Evolutionary conservation across 208 protist species (phyloP).

Genomic region (Leishmania martiniquensis): DNA sequence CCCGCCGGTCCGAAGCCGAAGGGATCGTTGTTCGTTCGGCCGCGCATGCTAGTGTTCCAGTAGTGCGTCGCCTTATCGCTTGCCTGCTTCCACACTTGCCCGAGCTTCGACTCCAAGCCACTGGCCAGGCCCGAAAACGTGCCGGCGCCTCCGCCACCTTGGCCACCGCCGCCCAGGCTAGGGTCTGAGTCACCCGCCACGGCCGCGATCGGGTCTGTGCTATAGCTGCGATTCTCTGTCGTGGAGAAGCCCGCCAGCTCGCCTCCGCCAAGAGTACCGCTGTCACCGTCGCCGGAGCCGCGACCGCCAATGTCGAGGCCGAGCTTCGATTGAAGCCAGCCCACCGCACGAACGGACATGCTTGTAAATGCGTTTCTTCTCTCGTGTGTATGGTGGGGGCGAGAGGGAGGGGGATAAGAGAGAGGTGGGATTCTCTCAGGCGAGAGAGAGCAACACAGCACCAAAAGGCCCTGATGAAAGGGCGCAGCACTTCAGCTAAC

Average conservation of each 20-base stretch:
- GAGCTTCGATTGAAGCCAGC: constrained; percentile 81
- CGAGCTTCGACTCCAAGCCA: constrained; percentile 30
- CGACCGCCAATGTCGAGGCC: constrained; percentile 76
- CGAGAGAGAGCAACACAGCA: constrained; percentile 1
- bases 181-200: neutral
- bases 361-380: neutral
- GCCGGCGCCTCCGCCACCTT: neutral
- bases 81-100: constrained; percentile 26
- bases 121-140: constrained; percentile 17
- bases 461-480: too few relatives aligned
- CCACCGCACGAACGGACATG: constrained; percentile 76
- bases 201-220: constrained; percentile 9
- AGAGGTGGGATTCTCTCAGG: constrained; percentile 1
- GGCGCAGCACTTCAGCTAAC: too few relatives aligned
- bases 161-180: neutral
- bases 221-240: constrained; percentile 28
- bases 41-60: constrained; percentile 28
- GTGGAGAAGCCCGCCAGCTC: constrained; percentile 30
- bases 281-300: constrained; percentile 10
- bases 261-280: neutral
- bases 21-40: constrained; percentile 11
- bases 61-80: constrained; percentile 38
- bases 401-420: neutral
- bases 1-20: constrained; percentile 25
- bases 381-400: neutral